Base-by-base conservation (phyloP, 2,329 filamentous ascomycete genomes). In the Ceratocystis eucalypticola region DNA sequence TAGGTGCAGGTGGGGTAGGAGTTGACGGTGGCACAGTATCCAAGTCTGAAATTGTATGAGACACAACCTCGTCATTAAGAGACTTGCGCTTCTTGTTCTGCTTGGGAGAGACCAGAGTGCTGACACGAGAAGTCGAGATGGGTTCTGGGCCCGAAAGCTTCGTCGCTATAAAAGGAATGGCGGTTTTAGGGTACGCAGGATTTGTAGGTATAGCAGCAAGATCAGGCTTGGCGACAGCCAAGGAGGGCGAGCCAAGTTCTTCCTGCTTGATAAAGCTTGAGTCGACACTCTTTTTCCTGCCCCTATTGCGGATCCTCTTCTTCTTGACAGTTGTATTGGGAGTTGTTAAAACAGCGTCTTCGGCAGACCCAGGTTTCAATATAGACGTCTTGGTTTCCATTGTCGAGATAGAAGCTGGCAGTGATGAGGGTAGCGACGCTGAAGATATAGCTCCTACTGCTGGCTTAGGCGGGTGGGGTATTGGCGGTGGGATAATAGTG, bases 61-160 rank as follows among this genome's bases (percentile, higher is more conserved):
- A n/a, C 4, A 17, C 41, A 20, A 12, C 10, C 20, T 63, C 25
- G 10, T 63, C 44, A 10, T 50, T n/a, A 20, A 48, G 44, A 5
- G 25, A 48, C 30, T 50, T 63, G 7, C 61, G 61, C 41, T 63
- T 63, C 44, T 30, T 59, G 55, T 37, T 59, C 4, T 20, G 30
- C 55, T 59, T 33, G 7, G 61, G 33, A 7, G 41, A 45, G 17
- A 25, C 50, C 20, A 45, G 45, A 4, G 44, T 63, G 22, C 12
- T 12, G 22, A 20, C 2, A 1, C 30, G 25, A 7, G 48, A 12
- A 22, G n/a, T 50, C 48, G 48, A 22, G 22, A 22, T 20, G 15
- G 48, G 17, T 17, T 22, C 28, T 12, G 10, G 30, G 30, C 25
- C 20, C 5, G 30, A 20, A 46, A 33, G 28, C 28, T 30, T 55